Evolutionary conservation across 225 moss, liverwort and hornwort species (phyloP).

Genomic region (Straminergon stramineum): DNA sequence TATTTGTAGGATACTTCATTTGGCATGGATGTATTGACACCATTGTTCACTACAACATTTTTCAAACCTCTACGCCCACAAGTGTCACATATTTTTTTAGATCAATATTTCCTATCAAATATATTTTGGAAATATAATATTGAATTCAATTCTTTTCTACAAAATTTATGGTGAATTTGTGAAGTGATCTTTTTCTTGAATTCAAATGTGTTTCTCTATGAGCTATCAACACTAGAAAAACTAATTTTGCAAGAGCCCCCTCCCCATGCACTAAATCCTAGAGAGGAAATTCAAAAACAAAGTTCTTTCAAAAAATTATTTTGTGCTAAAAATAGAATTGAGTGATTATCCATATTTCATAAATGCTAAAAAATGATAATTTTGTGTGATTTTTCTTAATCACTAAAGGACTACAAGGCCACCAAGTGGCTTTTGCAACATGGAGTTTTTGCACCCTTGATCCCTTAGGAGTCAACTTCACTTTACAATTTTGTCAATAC

Average conservation of each 20-base stretch:
- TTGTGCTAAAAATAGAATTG: fast-evolving
- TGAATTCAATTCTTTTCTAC: too few species aligned
- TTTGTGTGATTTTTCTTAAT: background rate
- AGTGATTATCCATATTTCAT: background rate
- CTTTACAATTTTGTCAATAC: background rate
- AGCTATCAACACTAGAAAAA: background rate
- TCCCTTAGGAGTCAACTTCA: background rate
- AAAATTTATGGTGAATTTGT: background rate
- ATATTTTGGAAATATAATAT: too few species aligned
- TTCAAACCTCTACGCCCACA: too few species aligned
- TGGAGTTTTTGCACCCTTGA: too few species aligned
- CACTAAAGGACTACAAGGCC: too few species aligned
- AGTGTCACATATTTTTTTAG: too few species aligned
- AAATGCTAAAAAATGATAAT: background rate
- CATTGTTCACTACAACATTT: too few species aligned
- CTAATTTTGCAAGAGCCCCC: background rate
- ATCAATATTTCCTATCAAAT: too few species aligned
- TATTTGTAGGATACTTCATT: too few species aligned
- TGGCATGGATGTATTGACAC: too few species aligned
- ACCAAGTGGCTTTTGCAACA: too few species aligned
- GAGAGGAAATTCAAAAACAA: background rate
- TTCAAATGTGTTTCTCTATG: background rate
- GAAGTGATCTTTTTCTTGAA: background rate
- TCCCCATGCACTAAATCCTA: fast-evolving
- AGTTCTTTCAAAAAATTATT: fast-evolving